A percentile compares a stretch with the other conserved stretches of the same genome.
Conservation (phyloP, 805 yeast genomes). For the Debaryomyces tyrocola region DNA sequence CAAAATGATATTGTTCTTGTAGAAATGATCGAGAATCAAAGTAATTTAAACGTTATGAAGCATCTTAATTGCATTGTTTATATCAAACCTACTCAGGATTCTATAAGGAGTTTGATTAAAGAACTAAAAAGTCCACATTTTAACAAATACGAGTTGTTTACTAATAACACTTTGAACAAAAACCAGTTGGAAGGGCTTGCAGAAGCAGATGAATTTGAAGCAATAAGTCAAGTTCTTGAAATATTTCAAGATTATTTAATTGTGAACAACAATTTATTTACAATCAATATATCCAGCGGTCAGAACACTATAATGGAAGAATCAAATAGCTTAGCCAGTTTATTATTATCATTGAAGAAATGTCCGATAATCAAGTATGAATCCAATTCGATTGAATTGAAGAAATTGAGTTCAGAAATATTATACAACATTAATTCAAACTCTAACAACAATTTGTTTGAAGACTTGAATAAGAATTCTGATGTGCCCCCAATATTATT, state of each 20-base stretch:
- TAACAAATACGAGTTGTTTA: constrained; percentile 71
- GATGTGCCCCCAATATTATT: constrained; percentile 76
- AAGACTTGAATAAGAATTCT: constrained; percentile 51
- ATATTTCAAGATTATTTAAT: constrained; percentile 81
- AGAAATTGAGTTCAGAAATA: constrained; percentile 69
- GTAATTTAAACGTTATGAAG: constrained; percentile 57
- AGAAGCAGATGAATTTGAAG: constrained; percentile 85
- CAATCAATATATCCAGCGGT: constrained; percentile 18
- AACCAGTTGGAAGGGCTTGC: constrained; percentile 83
- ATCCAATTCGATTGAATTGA: constrained; percentile 59
- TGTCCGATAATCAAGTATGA: constrained; percentile 84
- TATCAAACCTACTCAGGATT: constrained; percentile 66
- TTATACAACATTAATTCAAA: constrained; percentile 55
- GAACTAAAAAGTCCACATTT: constrained; percentile 83
- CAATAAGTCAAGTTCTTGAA: constrained; percentile 74
- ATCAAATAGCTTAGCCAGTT: constrained; percentile 44
- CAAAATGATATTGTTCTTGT: constrained; percentile 82
- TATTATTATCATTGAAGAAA: constrained; percentile 68
- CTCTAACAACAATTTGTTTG: constrained; percentile 62
- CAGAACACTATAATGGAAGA: constrained; percentile 25
- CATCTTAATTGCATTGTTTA: constrained; percentile 82
- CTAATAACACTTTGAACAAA: constrained; percentile 75
- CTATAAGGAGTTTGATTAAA: constrained; percentile 56
- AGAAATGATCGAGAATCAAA: constrained; percentile 58
- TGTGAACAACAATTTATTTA: constrained; percentile 66